phyloP scores from a whole-genome alignment of 2,329 filamentous ascomycete species.

The Cladophialophora immunda region DNA sequence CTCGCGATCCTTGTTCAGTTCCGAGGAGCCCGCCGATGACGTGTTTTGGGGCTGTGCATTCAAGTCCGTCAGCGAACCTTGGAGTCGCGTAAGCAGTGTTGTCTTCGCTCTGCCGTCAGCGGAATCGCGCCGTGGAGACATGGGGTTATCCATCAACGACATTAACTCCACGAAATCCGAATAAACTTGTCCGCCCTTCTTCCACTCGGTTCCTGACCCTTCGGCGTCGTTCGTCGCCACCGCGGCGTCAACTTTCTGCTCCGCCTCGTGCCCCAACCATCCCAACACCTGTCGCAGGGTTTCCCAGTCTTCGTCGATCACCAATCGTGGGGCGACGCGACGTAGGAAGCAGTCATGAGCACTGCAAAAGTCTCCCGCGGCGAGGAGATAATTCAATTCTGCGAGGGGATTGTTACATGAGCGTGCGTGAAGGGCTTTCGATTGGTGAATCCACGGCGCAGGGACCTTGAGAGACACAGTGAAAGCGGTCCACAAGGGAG shows the following conservation, averaged over 20 bases:
- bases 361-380: conserved; percentile 77
- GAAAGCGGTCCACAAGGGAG: conserved; percentile 64
- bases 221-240: not conserved
- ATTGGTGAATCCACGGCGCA: conserved; percentile 81
- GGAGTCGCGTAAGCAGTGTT: conserved; percentile 51
- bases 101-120: conserved; percentile 45
- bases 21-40: conserved; percentile 45
- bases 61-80: conserved; percentile 57
- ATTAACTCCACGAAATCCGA: conserved; percentile 66
- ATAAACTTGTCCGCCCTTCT: conserved; percentile 89
- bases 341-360: conserved; percentile 85
- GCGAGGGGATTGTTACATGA: conserved; percentile 70
- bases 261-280: conserved; percentile 70
- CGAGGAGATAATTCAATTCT: conserved; percentile 82
- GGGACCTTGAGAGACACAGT: conserved; percentile 75
- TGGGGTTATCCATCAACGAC: conserved; percentile 48
- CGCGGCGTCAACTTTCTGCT: conserved; percentile 22
- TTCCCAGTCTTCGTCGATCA: conserved; percentile 83
- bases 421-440: conserved; percentile 83
- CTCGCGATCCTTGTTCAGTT: conserved; percentile 60
- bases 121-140: conserved; percentile 44
- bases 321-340: conserved; percentile 79
- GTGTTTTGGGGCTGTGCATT: conserved; percentile 61
- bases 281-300: conserved; percentile 73
- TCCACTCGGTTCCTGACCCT: conserved; percentile 63